Conservation (phyloP, 2,329 filamentous ascomycete species). For the Colletotrichum echinochloae region DNA sequence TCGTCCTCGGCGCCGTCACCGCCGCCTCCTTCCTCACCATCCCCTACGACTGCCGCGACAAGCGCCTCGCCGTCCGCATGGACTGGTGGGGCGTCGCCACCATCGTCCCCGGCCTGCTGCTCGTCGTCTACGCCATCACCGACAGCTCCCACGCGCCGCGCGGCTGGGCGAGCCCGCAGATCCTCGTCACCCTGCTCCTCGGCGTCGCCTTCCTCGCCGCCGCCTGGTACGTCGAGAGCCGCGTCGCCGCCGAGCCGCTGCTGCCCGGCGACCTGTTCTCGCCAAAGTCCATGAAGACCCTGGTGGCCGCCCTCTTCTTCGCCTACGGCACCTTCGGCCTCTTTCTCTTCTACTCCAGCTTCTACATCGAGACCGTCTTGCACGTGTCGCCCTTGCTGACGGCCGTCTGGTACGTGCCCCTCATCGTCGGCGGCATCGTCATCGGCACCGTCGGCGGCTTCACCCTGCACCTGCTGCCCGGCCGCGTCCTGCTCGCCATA, state of each 20-base stretch:
- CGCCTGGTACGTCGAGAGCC: conserved; percentile 73
- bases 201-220: conserved; percentile 64
- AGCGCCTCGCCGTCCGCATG: conserved; percentile 56
- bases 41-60: conserved; percentile 49
- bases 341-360: conserved; percentile 73
- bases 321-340: conserved; percentile 71
- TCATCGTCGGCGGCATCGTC: conserved; percentile 75
- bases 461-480: conserved; percentile 74
- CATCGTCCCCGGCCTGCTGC: conserved; percentile 68
- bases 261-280: conserved; percentile 73
- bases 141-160: conserved; percentile 71
- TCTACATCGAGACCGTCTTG: conserved; percentile 74
- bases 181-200: conserved; percentile 69
- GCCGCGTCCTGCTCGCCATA: conserved; percentile 71
- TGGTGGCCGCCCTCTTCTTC: conserved; percentile 68
- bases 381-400: conserved; percentile 70
- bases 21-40: conserved; percentile 58
- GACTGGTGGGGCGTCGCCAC: conserved; percentile 70
- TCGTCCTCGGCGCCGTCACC: conserved; percentile 58
- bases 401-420: conserved; percentile 76
- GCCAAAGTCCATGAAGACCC: conserved; percentile 70
- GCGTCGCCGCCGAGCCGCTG: conserved; percentile 69
- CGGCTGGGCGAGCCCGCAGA: conserved; percentile 75
- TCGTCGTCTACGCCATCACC: conserved; percentile 76
- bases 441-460: conserved; percentile 73